Evolutionary conservation across 2,329 filamentous ascomycete species (phyloP).

Genomic region (Leptodontidium sp.): DNA sequence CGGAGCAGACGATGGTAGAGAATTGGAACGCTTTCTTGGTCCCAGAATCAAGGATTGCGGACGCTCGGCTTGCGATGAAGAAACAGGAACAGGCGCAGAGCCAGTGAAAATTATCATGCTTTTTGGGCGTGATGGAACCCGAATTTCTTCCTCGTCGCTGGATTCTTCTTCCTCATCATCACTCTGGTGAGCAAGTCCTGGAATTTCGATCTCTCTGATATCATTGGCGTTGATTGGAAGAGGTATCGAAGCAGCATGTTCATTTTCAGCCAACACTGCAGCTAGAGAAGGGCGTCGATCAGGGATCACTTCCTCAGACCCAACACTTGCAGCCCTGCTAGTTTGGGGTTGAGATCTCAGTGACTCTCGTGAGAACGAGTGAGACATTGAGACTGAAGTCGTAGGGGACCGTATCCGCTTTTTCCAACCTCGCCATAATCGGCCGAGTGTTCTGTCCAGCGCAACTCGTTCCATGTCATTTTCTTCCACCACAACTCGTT

Average conservation of each 20-base stretch:
- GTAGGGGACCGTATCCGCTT: slow-evolving; percentile 75
- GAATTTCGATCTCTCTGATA: slow-evolving; percentile 81
- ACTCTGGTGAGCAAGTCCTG: slow-evolving; percentile 68
- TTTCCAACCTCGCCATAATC: slow-evolving; percentile 95
- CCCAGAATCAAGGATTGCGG: slow-evolving; percentile 25
- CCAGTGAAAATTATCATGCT: slow-evolving; percentile 52
- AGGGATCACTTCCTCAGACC: slow-evolving; percentile 47
- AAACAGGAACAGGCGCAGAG: slow-evolving; percentile 37
- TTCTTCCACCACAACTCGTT: slow-evolving; percentile 85
- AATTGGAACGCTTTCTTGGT: slow-evolving; percentile 44
- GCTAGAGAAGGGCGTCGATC: slow-evolving; percentile 35
- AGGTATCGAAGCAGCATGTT: slow-evolving; percentile 66
- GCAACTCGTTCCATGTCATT: slow-evolving; percentile 92
- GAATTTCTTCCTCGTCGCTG: slow-evolving; percentile 49
- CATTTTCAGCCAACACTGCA: slow-evolving; percentile 39
- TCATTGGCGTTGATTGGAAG: slow-evolving; percentile 73
- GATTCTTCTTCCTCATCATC: slow-evolving; percentile 66
- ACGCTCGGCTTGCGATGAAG: slow-evolving; percentile 38
- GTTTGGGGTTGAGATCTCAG: slow-evolving; percentile 43
- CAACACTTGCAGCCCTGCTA: slow-evolving; percentile 51
- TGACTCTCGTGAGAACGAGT: slow-evolving; percentile 60
- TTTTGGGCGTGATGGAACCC: slow-evolving; percentile 49
- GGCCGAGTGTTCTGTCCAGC: slow-evolving; percentile 85
- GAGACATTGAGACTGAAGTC: slow-evolving; percentile 54
- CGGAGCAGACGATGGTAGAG: slow-evolving; percentile 40